Base-by-base conservation (phyloP, 331 rosid genomes). In the Saraca asoca region DNA sequence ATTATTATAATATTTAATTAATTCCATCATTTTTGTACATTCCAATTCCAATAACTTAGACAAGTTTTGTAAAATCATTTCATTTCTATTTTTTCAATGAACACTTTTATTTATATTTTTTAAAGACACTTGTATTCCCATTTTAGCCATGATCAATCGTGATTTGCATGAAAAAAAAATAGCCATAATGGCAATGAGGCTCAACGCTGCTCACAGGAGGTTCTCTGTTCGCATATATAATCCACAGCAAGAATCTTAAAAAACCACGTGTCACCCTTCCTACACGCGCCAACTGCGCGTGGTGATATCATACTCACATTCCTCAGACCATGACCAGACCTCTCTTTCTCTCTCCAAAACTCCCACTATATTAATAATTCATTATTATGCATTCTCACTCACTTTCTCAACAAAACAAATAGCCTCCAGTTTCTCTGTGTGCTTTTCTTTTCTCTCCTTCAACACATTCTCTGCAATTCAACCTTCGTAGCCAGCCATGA, bases 401-500 rank as follows among this genome's bases (percentile, higher is more conserved):
- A 24, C 35, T 43, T 5, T 7, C 9, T 6, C 2, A 12, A 6
- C 37, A 31, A 54, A 31, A 24, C 31, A 24, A 1, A 39, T 9
- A 7, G 38, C 7, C 15, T 20, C n/a, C 12, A 17, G 31, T 53
- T 73, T 24, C 38, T 55, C 39, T 37, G n/a, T 35, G 12, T 14
- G 9, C 24, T 31, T 14, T 38, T 68, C 48, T 43, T 57, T 38
- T 39, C 58, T 42, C 45, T 54, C 75, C 75, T 13, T 20, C 64
- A 24, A 33, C 34, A 29, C 18, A 69, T 76, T 71, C 24, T 5
- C 79, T 69, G 63, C 75, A 74, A 81, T 77, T 89, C 83, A 84
- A 46, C 83, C 81, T 75, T 85, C 77, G 75, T 68, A 71, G 73
- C 73, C 31, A 24, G 31, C 31, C 88, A 90, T 90, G 88, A 83